These are phyloP conservation scores for Sophora flavescens DNA, from an alignment of 306 rosid genomes.

Conservation along the genomic window DNA sequence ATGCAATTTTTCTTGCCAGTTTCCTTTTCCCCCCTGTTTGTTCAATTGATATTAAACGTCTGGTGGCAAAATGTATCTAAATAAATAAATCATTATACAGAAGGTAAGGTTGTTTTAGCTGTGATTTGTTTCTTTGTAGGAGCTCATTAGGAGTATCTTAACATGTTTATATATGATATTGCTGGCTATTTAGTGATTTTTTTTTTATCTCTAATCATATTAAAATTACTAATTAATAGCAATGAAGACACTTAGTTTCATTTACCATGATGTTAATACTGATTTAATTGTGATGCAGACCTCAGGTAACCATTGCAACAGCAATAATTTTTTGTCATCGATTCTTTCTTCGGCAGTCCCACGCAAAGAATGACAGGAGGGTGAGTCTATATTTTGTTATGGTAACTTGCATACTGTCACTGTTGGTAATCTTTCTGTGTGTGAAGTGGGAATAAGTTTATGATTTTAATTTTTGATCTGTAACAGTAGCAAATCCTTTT, in stretches of 20 bases:
- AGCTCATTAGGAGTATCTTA: constrained; percentile 33
- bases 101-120: constrained; percentile 28
- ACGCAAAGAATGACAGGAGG: constrained; percentile 96
- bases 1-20: neutral
- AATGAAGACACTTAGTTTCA: constrained; percentile 3
- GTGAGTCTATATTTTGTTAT: constrained; percentile 60
- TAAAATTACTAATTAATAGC: constrained; percentile 3
- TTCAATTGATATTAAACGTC: neutral
- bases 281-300: constrained; percentile 68
- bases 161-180: constrained; percentile 26
- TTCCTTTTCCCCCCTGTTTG: constrained; percentile 29
- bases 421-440: neutral
- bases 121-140: constrained; percentile 14
- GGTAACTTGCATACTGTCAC: constrained; percentile 12
- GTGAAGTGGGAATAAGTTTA: neutral
- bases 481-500: neutral
- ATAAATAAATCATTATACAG: neutral
- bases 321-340: constrained; percentile 97
- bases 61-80: constrained; percentile 13
- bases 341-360: constrained; percentile 96
- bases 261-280: constrained; percentile 25
- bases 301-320: constrained; percentile 97
- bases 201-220: constrained; percentile 12
- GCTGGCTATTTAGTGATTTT: neutral
- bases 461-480: neutral